These are phyloP conservation scores for Myriosclerotinia scirpicola DNA, from an alignment of 2,329 filamentous ascomycete species.

Conservation along the genomic window DNA sequence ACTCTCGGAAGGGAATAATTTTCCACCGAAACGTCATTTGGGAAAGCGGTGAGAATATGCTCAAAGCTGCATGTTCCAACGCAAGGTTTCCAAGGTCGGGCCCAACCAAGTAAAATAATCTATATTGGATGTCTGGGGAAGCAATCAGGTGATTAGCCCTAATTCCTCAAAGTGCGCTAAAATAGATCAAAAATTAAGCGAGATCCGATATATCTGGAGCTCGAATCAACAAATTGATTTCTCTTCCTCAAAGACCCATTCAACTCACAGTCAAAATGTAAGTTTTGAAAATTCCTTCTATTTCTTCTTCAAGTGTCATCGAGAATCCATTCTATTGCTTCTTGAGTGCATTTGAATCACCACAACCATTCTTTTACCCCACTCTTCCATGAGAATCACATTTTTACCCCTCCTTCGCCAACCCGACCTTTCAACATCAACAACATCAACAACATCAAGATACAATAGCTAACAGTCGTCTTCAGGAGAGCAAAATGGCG, in stretches of 20 bases:
- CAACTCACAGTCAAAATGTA: conserved; percentile 14
- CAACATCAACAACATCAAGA: conserved; percentile 1
- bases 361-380: neutral
- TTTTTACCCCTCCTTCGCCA: neutral
- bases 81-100: neutral
- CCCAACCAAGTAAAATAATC: conserved; percentile 9
- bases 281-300: neutral
- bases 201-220: neutral
- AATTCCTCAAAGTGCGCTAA: conserved; percentile 3
- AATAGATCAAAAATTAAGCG: conserved; percentile 14
- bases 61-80: no score
- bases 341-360: neutral
- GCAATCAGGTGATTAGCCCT: conserved; percentile 12
- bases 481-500: conserved; percentile 94
- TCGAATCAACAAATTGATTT: neutral
- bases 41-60: no score
- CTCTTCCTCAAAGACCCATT: neutral
- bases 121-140: neutral
- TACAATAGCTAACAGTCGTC: neutral
- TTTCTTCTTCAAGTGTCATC: neutral
- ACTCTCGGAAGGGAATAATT: no score
- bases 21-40: no score
- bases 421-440: conserved; percentile 8
- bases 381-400: neutral
- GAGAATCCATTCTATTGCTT: neutral